phyloP scores from a whole-genome alignment of 176 grass and related monocot genomes.

The bread wheat (Triticum aestivum) region IWGSC_CS_RefSeq_v2.1 NC_057813.1:463336525-463337024 shows the following conservation, averaged over 20 bases:
- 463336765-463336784: not conserved
- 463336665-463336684: not conserved
- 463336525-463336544: not conserved
- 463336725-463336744: not conserved
- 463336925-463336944: not conserved
- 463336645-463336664: not conserved
- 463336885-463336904: not conserved
- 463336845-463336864: not conserved
- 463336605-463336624: not conserved
- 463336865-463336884: not conserved
- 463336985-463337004: not conserved
- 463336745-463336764: not conserved
- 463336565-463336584: not conserved
- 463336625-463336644: not conserved
- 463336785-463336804: no score
- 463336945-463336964: not conserved
- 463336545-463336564: not conserved
- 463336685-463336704: not conserved
- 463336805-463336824: no score
- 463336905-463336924: not conserved
- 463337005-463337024: constrained; percentile 13
- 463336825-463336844: no score
- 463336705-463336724: not conserved
- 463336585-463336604: not conserved
- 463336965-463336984: not conserved